These are phyloP conservation scores for Triticum monococcum DNA, from an alignment of 176 grass and related monocot genomes.

Conservation along the genomic window DNA sequence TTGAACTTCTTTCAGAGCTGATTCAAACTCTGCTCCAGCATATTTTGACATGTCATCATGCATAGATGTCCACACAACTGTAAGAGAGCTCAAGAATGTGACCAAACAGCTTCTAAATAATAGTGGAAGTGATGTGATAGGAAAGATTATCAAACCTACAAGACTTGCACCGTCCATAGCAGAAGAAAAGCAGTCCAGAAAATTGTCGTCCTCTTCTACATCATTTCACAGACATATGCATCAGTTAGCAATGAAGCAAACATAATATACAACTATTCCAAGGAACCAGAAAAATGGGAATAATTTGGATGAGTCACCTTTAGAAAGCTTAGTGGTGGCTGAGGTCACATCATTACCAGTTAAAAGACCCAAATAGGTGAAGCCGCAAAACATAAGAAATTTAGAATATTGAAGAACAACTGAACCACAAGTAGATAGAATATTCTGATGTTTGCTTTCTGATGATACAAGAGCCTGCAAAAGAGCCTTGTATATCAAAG, in stretches of 20 bases:
- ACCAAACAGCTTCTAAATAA: slow-evolving; percentile 14
- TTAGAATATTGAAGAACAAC: slow-evolving; percentile 51
- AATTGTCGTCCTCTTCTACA: slow-evolving; percentile 57
- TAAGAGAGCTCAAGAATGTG: slow-evolving; percentile 26
- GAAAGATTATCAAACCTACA: slow-evolving; percentile 58
- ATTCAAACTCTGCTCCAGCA: slow-evolving; percentile 44
- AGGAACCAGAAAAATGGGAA: slow-evolving; percentile 6
- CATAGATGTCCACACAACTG: slow-evolving; percentile 68
- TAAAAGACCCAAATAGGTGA: slow-evolving; percentile 71
- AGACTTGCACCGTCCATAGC: slow-evolving; percentile 67
- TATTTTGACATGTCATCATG: slow-evolving; percentile 56
- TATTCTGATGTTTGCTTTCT: slow-evolving; percentile 44
- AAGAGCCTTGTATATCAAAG: slow-evolving; percentile 10
- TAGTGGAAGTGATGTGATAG: slow-evolving; percentile 5
- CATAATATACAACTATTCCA: slow-evolving; percentile 6
- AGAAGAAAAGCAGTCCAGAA: slow-evolving; percentile 53
- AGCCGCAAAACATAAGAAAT: slow-evolving; percentile 66
- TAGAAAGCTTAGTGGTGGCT: slow-evolving; percentile 52
- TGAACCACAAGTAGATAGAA: slow-evolving; percentile 51
- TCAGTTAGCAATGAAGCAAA: slow-evolving; percentile 35
- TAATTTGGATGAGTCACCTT: slow-evolving; percentile 47
- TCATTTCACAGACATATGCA: slow-evolving; percentile 47
- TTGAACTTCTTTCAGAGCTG: slow-evolving; percentile 52
- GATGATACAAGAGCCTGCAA: slow-evolving; percentile 80
- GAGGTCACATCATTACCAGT: slow-evolving; percentile 62